A percentile compares a stretch with the other conserved stretches of the same genome.
Evolutionary conservation across 164 flowering plant species (phyloP).

Genomic region (Nymphaea colorata): DNA sequence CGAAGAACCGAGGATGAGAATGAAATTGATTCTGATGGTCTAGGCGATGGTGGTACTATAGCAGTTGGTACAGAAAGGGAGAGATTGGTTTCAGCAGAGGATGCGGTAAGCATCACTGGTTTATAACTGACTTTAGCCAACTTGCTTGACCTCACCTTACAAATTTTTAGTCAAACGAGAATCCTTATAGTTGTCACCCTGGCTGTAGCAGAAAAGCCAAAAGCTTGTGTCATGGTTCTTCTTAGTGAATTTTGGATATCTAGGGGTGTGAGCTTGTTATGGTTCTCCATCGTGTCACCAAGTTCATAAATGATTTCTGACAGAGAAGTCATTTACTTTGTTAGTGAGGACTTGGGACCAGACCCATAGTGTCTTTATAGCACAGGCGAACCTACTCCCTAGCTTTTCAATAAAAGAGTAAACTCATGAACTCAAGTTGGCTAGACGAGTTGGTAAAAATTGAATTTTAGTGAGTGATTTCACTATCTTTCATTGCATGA

Average conservation of each 20-base stretch:
- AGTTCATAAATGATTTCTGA: not conserved
- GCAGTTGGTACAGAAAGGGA: conserved; percentile 89
- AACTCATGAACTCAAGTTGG: not conserved
- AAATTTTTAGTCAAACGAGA: too few species aligned
- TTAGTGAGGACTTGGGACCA: not conserved
- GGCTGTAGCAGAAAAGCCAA: not conserved
- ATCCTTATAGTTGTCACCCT: too few species aligned
- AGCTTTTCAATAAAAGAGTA: too few species aligned
- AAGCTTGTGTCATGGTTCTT: not conserved
- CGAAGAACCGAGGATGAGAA: conserved; percentile 16
- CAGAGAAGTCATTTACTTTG: not conserved
- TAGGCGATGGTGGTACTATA: conserved; percentile 59
- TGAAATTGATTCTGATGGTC: conserved; percentile 16
- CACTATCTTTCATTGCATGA: too few species aligned
- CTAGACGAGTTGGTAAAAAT: not conserved
- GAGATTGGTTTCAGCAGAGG: conserved; percentile 73
- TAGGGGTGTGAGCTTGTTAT: not conserved
- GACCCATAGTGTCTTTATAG: too few species aligned
- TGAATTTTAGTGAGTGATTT: not conserved
- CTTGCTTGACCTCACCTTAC: not conserved
- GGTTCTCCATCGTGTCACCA: not conserved
- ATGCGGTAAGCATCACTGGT: conserved; percentile 55
- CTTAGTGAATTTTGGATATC: not conserved
- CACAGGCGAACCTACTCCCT: too few species aligned
- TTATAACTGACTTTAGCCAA: not conserved